Conservation (phyloP, 2,329 filamentous ascomycete species). For the Fusarium sp. region DNA sequence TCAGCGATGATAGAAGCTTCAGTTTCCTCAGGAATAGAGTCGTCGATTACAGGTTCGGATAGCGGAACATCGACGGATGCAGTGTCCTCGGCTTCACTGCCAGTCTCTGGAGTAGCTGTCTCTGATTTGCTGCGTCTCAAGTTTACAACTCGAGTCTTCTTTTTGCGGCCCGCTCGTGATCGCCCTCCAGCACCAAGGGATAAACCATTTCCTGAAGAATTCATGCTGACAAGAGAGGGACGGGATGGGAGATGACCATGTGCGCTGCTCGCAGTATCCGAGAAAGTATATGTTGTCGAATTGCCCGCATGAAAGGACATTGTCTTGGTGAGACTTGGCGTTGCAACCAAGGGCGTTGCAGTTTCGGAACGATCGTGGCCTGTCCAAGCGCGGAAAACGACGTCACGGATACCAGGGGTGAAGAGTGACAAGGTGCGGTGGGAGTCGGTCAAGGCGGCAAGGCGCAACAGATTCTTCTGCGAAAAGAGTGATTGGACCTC, state of each 20-base stretch:
- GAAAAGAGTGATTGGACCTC: slow-evolving; percentile 93
- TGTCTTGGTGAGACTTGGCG: slow-evolving; percentile 67
- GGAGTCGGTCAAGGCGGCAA: slow-evolving; percentile 85
- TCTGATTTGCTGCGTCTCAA: slow-evolving; percentile 70
- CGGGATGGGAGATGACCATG: slow-evolving; percentile 72
- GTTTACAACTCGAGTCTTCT: slow-evolving; percentile 86
- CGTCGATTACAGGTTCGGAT: slow-evolving; percentile 67
- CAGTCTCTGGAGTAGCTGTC: slow-evolving; percentile 61
- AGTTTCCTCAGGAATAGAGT: slow-evolving; percentile 67
- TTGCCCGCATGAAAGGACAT: slow-evolving; percentile 68
- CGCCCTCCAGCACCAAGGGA: slow-evolving; percentile 70
- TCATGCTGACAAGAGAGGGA: slow-evolving; percentile 70
- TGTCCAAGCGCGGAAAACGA: slow-evolving; percentile 92
- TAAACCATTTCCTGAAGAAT: slow-evolving; percentile 69
- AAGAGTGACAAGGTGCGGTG: slow-evolving; percentile 91
- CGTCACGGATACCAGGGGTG: slow-evolving; percentile 88
- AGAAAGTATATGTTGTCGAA: slow-evolving; percentile 76
- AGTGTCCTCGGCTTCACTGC: slow-evolving; percentile 60
- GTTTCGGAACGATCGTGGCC: slow-evolving; percentile 76
- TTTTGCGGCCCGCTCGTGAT: slow-evolving; percentile 72
- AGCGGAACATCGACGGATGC: slow-evolving; percentile 66
- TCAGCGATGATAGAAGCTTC: slow-evolving; percentile 53
- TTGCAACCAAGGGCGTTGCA: slow-evolving; percentile 57
- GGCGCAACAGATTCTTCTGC: slow-evolving; percentile 87
- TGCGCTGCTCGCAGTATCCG: slow-evolving; percentile 71